These are phyloP conservation scores for Panicum virgatum DNA, from an alignment of 202 grass and related monocot species.

Conservation along the genomic window DNA sequence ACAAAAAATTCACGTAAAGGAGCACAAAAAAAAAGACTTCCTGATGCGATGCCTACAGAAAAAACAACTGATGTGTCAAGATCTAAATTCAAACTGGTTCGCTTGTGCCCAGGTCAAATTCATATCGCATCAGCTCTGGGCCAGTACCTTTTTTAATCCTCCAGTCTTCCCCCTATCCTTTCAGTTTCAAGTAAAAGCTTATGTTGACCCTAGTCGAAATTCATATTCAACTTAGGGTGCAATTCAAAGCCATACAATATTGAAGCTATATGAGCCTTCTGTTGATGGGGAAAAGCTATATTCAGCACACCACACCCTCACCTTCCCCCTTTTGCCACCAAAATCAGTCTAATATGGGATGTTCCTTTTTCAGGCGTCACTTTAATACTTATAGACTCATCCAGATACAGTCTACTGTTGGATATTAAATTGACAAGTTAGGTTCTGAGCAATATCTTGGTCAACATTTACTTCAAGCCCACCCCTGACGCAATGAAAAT, in stretches of 20 bases:
- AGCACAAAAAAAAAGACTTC: background rate
- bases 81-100: background rate
- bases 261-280: too few relatives aligned
- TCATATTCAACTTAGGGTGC: background rate
- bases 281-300: background rate
- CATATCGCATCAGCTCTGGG: background rate
- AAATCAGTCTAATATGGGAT: background rate
- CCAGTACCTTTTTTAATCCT: background rate
- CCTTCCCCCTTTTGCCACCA: background rate
- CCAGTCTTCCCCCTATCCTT: background rate
- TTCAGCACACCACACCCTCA: background rate
- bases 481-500: background rate
- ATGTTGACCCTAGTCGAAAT: background rate
- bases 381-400: background rate
- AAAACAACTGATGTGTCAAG: background rate
- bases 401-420: background rate
- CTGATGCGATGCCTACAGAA: background rate
- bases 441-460: background rate
- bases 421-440: constrained; percentile 15
- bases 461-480: constrained; percentile 14
- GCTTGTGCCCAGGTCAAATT: background rate
- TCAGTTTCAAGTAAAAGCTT: background rate
- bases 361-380: background rate
- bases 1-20: background rate
- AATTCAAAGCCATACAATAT: background rate